Conservation (phyloP, 768 basidiomycete genomes). For the Mycena crocata region DNA sequence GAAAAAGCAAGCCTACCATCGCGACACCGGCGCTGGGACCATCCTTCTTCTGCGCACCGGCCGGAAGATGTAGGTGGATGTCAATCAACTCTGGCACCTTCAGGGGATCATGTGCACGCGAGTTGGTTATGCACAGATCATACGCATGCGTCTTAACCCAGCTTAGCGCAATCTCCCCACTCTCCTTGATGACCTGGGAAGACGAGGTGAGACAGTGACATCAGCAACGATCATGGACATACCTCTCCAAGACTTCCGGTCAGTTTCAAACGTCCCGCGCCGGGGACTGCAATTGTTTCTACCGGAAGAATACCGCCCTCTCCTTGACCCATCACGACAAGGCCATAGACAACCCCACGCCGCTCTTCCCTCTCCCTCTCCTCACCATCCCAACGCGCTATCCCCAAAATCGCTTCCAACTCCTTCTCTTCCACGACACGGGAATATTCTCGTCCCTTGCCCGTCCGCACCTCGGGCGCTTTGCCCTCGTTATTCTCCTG, state of each 20-base stretch:
- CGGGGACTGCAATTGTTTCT: conserved; percentile 85
- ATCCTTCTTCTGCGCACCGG: conserved; percentile 94
- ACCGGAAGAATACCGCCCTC: conserved; percentile 89
- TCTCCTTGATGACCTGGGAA: conserved; percentile 86
- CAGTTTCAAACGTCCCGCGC: conserved; percentile 76
- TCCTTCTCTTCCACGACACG: conserved; percentile 73
- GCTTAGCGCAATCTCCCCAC: conserved; percentile 88
- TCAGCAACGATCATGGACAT: not conserved
- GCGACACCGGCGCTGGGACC: conserved; percentile 92
- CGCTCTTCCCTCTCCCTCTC: conserved; percentile 81
- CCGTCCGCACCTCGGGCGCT: conserved; percentile 35
- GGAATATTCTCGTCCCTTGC: conserved; percentile 58
- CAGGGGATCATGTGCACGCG: conserved; percentile 77
- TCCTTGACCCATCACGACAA: conserved; percentile 90
- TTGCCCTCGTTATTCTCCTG: conserved; percentile 26
- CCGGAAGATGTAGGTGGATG: conserved; percentile 89
- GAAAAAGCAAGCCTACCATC: conserved; percentile 64
- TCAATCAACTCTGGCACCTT: conserved; percentile 80
- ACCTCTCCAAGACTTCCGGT: conserved; percentile 90
- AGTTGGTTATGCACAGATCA: conserved; percentile 79
- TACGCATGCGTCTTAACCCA: conserved; percentile 93
- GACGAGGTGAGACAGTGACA: not conserved
- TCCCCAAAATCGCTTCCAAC: conserved; percentile 86
- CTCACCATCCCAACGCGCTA: conserved; percentile 83
- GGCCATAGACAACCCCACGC: conserved; percentile 84